Conservation (phyloP, 2,329 filamentous ascomycete species). For the Plectosphaerella cucumerina region DNA sequence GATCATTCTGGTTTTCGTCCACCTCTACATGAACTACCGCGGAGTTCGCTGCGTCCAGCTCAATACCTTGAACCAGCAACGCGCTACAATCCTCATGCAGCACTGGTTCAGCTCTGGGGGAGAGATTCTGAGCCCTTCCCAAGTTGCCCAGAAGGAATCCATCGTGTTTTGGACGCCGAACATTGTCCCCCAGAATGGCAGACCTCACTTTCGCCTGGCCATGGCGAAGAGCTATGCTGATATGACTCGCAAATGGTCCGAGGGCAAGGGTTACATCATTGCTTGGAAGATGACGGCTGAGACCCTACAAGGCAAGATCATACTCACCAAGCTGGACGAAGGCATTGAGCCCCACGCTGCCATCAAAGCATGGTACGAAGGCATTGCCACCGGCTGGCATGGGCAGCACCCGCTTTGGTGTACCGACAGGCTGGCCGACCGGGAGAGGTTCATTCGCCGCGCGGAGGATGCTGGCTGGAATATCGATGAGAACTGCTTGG, state of each 20-base stretch:
- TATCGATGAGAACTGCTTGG: not conserved
- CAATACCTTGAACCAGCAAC: constrained; percentile 79
- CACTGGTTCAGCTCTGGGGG: constrained; percentile 43
- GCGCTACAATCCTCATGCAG: constrained; percentile 73
- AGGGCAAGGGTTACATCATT: not conserved
- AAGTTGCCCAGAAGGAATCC: constrained; percentile 62
- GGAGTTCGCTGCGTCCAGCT: constrained; percentile 83
- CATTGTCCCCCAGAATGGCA: constrained; percentile 18
- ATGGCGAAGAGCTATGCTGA: constrained; percentile 37
- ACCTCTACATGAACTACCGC: constrained; percentile 80
- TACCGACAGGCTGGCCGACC: not conserved
- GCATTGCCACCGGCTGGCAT: constrained; percentile 30
- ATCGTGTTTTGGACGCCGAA: constrained; percentile 48
- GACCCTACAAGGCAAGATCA: constrained; percentile 22
- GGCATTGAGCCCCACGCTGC: constrained; percentile 19
- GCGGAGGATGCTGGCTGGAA: not conserved
- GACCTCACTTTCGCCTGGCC: constrained; percentile 30
- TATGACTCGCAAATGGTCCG: constrained; percentile 9
- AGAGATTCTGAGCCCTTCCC: constrained; percentile 55
- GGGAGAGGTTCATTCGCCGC: not conserved
- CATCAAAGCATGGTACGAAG: constrained; percentile 30
- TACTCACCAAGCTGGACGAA: constrained; percentile 14
- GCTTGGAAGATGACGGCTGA: constrained; percentile 12
- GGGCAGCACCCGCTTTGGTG: too few species aligned
- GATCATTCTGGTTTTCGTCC: constrained; percentile 66